phyloP scores from a whole-genome alignment of 2,329 filamentous ascomycete genomes.

The Neonectria magnoliae region DNA sequence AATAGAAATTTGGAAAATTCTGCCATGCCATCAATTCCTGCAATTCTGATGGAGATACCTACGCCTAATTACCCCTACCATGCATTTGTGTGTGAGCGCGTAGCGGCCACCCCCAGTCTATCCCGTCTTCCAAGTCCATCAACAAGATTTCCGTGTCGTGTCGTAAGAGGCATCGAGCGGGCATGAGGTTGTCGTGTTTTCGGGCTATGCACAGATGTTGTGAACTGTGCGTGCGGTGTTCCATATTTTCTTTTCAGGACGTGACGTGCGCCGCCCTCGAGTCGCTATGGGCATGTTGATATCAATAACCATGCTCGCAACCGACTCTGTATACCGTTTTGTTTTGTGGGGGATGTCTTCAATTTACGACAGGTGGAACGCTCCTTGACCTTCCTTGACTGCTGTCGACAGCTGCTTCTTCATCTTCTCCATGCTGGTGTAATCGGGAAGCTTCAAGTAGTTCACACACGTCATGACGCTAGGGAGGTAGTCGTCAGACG shows the following conservation, averaged over 20 bases:
- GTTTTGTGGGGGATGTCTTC: not conserved
- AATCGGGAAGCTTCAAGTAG: slow-evolving; percentile 97
- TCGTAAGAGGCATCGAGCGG: slow-evolving; percentile 38
- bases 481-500: slow-evolving; percentile 96
- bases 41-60: slow-evolving; percentile 35
- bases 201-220: slow-evolving; percentile 17
- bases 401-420: slow-evolving; percentile 82
- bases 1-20: slow-evolving; percentile 26
- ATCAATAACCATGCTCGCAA: not conserved
- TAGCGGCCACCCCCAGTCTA: slow-evolving; percentile 37
- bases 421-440: slow-evolving; percentile 81
- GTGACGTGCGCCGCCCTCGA: not conserved
- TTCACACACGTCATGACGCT: slow-evolving; percentile 99
- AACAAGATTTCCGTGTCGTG: slow-evolving; percentile 31
- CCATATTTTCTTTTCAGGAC: slow-evolving; percentile 1
- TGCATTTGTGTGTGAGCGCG: slow-evolving; percentile 36
- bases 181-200: slow-evolving; percentile 31
- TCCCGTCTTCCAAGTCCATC: slow-evolving; percentile 37
- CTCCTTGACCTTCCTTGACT: slow-evolving; percentile 94
- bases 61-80: slow-evolving; percentile 39
- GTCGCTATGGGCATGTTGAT: not conserved
- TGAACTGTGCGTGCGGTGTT: slow-evolving; percentile 15
- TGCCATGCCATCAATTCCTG: slow-evolving; percentile 29
- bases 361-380: slow-evolving; percentile 88
- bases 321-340: not conserved